phyloP scores from a whole-genome alignment of 2,329 filamentous ascomycete genomes.

The Allantophomopsis lycopodina region DNA sequence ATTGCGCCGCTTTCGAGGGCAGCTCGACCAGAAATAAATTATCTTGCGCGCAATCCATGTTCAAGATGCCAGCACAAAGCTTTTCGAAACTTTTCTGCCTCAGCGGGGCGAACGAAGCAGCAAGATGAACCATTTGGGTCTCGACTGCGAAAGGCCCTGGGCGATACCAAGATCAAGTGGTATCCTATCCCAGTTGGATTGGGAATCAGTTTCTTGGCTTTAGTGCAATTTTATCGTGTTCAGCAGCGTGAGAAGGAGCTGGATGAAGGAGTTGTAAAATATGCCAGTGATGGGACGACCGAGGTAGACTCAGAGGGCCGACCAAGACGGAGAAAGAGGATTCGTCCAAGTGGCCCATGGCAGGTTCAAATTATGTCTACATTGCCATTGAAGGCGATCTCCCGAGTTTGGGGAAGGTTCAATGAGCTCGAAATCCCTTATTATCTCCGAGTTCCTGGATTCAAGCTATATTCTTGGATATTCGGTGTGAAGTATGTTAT shows the following conservation, averaged over 20 bases:
- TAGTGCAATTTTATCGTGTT: constrained; percentile 49
- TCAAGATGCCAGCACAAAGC: too few species aligned
- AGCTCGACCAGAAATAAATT: constrained; percentile 10
- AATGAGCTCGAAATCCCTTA: constrained; percentile 61
- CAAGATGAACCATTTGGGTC: constrained; percentile 13
- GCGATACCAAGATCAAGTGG: constrained; percentile 55
- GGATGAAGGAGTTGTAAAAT: constrained; percentile 14
- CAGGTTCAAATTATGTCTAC: constrained; percentile 65
- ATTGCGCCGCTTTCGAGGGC: constrained; percentile 8
- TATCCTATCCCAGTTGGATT: constrained; percentile 57
- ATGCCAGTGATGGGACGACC: constrained; percentile 9
- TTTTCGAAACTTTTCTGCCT: too few species aligned
- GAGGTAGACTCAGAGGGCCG: constrained; percentile 26
- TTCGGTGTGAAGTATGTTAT: constrained; percentile 51
- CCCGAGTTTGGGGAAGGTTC: constrained; percentile 58
- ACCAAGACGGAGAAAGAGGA: constrained; percentile 33
- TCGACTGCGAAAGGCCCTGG: constrained; percentile 41
- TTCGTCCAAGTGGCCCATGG: constrained; percentile 56
- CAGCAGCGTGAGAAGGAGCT: constrained; percentile 32
- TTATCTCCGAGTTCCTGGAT: constrained; percentile 56
- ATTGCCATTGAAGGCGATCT: constrained; percentile 57
- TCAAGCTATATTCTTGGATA: constrained; percentile 60
- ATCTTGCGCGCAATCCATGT: too few species aligned
- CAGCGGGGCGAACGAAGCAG: too few species aligned
- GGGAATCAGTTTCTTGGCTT: constrained; percentile 53